Evolutionary conservation across 495 filamentous ascomycete genomes (phyloP).

Genomic region (Tuber calosporum): DNA sequence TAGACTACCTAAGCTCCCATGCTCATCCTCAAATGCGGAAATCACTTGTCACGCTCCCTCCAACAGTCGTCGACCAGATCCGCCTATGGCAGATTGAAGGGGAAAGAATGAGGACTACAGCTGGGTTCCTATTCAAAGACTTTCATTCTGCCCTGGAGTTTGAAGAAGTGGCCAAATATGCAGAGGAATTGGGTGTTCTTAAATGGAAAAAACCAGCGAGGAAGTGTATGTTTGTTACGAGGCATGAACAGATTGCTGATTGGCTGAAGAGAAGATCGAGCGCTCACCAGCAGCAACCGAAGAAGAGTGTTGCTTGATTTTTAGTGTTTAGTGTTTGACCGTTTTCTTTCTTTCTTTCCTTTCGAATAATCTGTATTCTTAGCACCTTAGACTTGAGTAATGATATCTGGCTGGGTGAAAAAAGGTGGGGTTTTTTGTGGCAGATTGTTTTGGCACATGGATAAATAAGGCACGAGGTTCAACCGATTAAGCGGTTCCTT

Average conservation of each 20-base stretch:
- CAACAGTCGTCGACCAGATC: conserved; percentile 96
- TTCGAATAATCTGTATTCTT: not conserved
- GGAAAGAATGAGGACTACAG: conserved; percentile 74
- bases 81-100: conserved; percentile 95
- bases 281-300: conserved; percentile 34
- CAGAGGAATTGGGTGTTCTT: conserved; percentile 85
- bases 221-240: conserved; percentile 78
- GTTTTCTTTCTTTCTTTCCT: not conserved
- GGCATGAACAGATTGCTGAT: conserved; percentile 72
- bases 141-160: conserved; percentile 73
- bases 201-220: conserved; percentile 74
- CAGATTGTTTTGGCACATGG: not conserved
- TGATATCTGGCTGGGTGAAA: not conserved
- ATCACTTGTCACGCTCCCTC: conserved; percentile 62
- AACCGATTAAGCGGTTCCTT: not conserved
- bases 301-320: not conserved
- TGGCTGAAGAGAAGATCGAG: conserved; percentile 59
- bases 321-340: not conserved
- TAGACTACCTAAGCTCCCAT: conserved; percentile 76
- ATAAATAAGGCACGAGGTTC: not conserved
- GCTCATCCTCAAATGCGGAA: conserved; percentile 88
- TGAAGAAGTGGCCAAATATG: conserved; percentile 64
- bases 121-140: conserved; percentile 83
- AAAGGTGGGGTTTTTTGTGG: not conserved
- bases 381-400: not conserved